Conservation (phyloP, 805 yeast genomes). For the Debaryomyces tyrocola region DNA sequence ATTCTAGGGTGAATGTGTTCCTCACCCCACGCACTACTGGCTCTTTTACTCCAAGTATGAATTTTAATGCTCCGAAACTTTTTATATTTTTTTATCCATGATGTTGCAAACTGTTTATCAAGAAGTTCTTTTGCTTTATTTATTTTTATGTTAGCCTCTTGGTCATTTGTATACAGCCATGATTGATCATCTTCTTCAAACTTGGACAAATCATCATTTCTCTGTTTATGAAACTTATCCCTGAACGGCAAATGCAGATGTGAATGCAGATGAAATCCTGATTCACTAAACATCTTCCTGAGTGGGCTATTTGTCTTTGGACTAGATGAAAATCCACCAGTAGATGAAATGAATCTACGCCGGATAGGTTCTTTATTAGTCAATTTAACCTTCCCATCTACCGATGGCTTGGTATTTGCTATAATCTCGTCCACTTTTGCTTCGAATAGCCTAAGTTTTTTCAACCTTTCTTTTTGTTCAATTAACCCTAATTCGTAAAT, state of each 20-base stretch:
- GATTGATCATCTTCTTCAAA: neutral
- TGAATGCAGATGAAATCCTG: neutral
- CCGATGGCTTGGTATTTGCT: constrained; percentile 12
- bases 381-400: constrained; percentile 11
- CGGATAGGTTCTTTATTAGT: constrained; percentile 5
- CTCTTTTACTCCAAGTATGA: constrained; percentile 25
- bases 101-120: constrained; percentile 24
- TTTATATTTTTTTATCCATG: constrained; percentile 35
- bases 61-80: constrained; percentile 23
- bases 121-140: constrained; percentile 24
- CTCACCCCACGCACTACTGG: constrained; percentile 32
- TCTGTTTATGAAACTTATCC: neutral
- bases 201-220: neutral
- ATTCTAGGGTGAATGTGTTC: constrained; percentile 31
- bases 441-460: constrained; percentile 44
- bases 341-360: neutral
- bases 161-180: constrained; percentile 10
- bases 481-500: constrained; percentile 62
- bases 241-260: neutral
- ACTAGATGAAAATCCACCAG: neutral
- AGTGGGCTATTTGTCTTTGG: constrained; percentile 8
- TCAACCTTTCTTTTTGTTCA: constrained; percentile 65
- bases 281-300: constrained; percentile 4
- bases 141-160: constrained; percentile 28
- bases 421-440: constrained; percentile 19